phyloP scores from a whole-genome alignment of 1,139 yeast genomes.

The Nakaseomyces delphensis region DNA sequence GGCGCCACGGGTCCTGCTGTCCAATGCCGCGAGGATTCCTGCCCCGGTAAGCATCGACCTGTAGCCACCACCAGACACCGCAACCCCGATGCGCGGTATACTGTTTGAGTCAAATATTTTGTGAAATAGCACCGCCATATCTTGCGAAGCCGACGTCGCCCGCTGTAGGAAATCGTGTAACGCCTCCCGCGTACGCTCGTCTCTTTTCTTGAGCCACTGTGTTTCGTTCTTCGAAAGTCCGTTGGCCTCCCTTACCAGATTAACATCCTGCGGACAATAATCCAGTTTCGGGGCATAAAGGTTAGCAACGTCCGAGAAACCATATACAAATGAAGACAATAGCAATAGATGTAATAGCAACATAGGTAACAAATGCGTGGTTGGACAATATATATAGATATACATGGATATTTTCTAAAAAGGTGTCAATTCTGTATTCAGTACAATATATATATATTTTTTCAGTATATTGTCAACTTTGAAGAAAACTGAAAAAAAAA shows the following conservation, averaged over 20 bases:
- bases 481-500: no score
- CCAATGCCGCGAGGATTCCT: constrained; percentile 74
- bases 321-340: constrained; percentile 32
- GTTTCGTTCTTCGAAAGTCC: constrained; percentile 25
- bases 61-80: constrained; percentile 89
- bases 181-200: constrained; percentile 43
- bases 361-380: not conserved
- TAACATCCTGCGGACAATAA: constrained; percentile 13
- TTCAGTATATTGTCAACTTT: no score
- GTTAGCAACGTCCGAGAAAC: constrained; percentile 42
- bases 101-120: constrained; percentile 17
- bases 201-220: constrained; percentile 39
- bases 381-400: no score
- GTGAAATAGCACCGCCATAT: constrained; percentile 33
- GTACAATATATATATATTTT: no score
- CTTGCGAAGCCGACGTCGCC: constrained; percentile 53
- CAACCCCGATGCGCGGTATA: constrained; percentile 46
- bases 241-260: constrained; percentile 36
- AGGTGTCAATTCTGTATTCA: no score
- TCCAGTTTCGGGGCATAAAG: constrained; percentile 56
- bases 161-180: constrained; percentile 47
- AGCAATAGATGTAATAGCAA: not conserved
- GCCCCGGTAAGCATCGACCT: constrained; percentile 90
- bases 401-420: no score
- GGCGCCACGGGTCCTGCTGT: constrained; percentile 56